A percentile compares a stretch with the other conserved stretches of the same genome.
These are phyloP conservation scores for Ophiocordyceps camponoti-leonardi DNA, from an alignment of 2,329 filamentous ascomycete genomes.

Conservation along the genomic window DNA sequence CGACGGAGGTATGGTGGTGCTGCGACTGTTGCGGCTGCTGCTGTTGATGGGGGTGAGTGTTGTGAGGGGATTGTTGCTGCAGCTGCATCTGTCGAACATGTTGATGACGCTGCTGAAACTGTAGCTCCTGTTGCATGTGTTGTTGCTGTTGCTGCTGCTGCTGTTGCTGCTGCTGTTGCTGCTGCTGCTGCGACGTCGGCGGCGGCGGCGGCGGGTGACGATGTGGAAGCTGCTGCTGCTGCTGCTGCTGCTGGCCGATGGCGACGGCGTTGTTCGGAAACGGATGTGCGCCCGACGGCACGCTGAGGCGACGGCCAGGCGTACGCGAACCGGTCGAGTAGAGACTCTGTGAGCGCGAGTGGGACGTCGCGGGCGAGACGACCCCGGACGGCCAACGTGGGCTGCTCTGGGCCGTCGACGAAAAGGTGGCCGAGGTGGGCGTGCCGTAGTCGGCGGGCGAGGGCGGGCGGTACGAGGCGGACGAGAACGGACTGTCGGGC, in stretches of 20 bases:
- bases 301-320: slow-evolving; percentile 61
- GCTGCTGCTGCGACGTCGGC: neutral
- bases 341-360: slow-evolving; percentile 56
- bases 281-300: slow-evolving; percentile 58
- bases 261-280: slow-evolving; percentile 42
- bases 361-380: slow-evolving; percentile 54
- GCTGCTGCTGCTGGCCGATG: neutral
- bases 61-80: neutral
- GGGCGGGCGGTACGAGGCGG: slow-evolving; percentile 33
- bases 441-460: slow-evolving; percentile 66
- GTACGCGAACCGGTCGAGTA: slow-evolving; percentile 47
- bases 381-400: slow-evolving; percentile 54
- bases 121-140: too few species aligned
- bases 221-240: neutral
- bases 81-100: neutral
- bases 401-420: slow-evolving; percentile 55
- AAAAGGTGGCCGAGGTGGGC: slow-evolving; percentile 64
- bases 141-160: too few species aligned
- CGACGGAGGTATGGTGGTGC: neutral
- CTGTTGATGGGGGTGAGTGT: neutral
- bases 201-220: slow-evolving; percentile 20
- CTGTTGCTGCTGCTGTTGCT: neutral
- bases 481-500: slow-evolving; percentile 40
- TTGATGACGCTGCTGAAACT: neutral
- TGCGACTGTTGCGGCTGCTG: too few species aligned